Base-by-base conservation (phyloP, 768 basidiomycete genomes). In the Macrocybe gigantea region DNA sequence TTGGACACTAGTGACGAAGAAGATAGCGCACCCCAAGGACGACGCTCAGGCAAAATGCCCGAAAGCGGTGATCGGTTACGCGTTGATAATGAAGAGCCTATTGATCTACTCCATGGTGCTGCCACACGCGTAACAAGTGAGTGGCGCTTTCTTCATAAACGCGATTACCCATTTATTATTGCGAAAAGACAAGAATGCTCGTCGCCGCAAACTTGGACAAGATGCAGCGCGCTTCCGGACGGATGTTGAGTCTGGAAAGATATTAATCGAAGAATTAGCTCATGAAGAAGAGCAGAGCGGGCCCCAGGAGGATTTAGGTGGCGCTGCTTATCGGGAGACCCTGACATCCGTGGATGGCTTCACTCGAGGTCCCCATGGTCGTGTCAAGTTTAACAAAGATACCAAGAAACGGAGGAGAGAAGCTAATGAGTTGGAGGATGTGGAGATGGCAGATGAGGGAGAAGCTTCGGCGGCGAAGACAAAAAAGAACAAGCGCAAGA, bases 331-430 rank as follows among this genome's bases (percentile, higher is more conserved):
- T 65, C 80, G 75, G 50, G 91, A 96, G 65, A 80, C 74, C 42
- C 60, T 95, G 49, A 83, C 83, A 7, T 93, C 91, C 5, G 83
- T 82, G 15, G 95, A 97, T 63, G 95, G 94, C 14, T 93, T 93
- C 69, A 86, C 79, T 2, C 82, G 94, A 30, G 89, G 91, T 15
- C 72, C 82, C 1, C 82, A 80, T 52, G 96, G 96, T 5, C 82
- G 80, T 46, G 67, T 98, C 61, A 94, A 92, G 65, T 97, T 98
- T 69, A 91, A 96, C 72, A 97, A 96, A 64, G 86, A 95, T 59
- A 97, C 93, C 34, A 98, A 94, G 67, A 93, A 95, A 65, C 82
- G 93, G 49, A 69, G 93, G 50, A 77, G 87, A 43, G 83, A 82
- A 44, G 79, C 82, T 49, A 75, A 74, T 50, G 80, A 80, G 12